A percentile compares a stretch with the other conserved stretches of the same genome.
Conservation (phyloP, 2,329 filamentous ascomycete species). For the Aspergillus hortae region DNA sequence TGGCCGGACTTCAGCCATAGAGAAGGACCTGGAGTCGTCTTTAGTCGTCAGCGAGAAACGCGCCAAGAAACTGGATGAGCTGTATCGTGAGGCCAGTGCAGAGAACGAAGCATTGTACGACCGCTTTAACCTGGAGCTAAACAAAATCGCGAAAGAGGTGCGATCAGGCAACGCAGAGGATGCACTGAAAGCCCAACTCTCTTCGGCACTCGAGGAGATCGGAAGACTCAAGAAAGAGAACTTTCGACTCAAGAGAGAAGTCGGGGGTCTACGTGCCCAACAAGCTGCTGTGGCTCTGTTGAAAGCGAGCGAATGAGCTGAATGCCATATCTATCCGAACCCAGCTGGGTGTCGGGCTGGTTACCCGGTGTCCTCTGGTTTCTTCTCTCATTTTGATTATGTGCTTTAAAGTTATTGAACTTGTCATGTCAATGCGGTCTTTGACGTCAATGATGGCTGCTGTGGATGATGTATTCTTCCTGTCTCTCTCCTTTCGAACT, state of each 20-base stretch:
- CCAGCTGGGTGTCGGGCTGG: conserved; percentile 8
- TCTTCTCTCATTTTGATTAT: conserved; percentile 1
- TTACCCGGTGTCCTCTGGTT: conserved; percentile 2
- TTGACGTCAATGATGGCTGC: no score
- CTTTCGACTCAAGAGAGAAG: conserved; percentile 74
- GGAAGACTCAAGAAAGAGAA: conserved; percentile 81
- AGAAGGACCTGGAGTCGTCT: conserved; percentile 67
- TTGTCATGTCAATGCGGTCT: conserved; percentile 8
- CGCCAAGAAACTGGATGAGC: conserved; percentile 76
- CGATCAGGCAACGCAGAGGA: conserved; percentile 74
- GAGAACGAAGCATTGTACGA: conserved; percentile 94
- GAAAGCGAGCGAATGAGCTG: conserved; percentile 26
- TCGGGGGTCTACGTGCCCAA: conserved; percentile 63
- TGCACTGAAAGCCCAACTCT: conserved; percentile 68
- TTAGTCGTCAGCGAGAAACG: conserved; percentile 73
- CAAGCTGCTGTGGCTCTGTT: conserved; percentile 32
- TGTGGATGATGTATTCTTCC: no score
- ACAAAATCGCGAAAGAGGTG: conserved; percentile 73
- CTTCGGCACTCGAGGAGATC: conserved; percentile 72
- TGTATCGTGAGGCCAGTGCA: conserved; percentile 81
- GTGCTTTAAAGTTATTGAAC: neutral
- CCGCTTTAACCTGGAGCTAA: conserved; percentile 86
- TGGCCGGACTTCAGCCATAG: conserved; percentile 60
- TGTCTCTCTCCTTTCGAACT: neutral
- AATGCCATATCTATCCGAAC: conserved; percentile 5